These are phyloP conservation scores for Gossypium raimondii DNA, from an alignment of 345 rosid genomes.

Conservation along the genomic window DNA sequence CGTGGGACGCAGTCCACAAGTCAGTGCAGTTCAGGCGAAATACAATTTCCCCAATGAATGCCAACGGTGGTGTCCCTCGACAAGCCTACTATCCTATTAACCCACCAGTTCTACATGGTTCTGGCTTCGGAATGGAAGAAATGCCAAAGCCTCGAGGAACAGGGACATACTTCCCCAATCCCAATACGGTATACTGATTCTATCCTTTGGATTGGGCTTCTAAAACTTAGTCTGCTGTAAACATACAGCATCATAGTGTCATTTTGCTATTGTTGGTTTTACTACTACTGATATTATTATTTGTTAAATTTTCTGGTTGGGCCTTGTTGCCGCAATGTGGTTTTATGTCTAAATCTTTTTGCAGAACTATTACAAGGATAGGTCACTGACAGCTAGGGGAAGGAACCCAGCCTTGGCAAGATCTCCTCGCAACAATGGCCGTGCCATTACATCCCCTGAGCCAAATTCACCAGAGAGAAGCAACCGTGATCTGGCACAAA, in stretches of 20 bases:
- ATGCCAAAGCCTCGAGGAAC: constrained; percentile 70
- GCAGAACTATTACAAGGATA: constrained; percentile 59
- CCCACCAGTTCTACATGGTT: constrained; percentile 26
- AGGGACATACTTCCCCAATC: constrained; percentile 77
- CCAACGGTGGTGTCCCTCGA: constrained; percentile 44
- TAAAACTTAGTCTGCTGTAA: constrained; percentile 16
- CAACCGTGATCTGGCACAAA: constrained; percentile 31
- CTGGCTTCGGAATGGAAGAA: constrained; percentile 59
- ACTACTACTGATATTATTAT: background rate
- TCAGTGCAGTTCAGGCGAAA: constrained; percentile 43
- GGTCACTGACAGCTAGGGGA: constrained; percentile 42
- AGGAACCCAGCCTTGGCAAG: constrained; percentile 45
- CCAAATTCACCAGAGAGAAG: constrained; percentile 40
- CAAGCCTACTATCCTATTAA: constrained; percentile 44
- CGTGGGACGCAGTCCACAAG: constrained; percentile 53
- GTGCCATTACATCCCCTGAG: constrained; percentile 32
- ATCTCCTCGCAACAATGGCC: constrained; percentile 60
- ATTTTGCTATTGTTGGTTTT: constrained; percentile 9
- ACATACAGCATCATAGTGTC: constrained; percentile 9
- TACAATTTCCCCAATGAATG: constrained; percentile 34
- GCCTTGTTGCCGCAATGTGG: constrained; percentile 7
- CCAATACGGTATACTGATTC: constrained; percentile 40
- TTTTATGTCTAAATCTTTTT: constrained; percentile 26
- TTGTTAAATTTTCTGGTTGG: constrained; percentile 13
- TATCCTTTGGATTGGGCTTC: constrained; percentile 15